phyloP scores from a whole-genome alignment of 1,284 basidiomycete species.

The Meira miltonrushii region DNA sequence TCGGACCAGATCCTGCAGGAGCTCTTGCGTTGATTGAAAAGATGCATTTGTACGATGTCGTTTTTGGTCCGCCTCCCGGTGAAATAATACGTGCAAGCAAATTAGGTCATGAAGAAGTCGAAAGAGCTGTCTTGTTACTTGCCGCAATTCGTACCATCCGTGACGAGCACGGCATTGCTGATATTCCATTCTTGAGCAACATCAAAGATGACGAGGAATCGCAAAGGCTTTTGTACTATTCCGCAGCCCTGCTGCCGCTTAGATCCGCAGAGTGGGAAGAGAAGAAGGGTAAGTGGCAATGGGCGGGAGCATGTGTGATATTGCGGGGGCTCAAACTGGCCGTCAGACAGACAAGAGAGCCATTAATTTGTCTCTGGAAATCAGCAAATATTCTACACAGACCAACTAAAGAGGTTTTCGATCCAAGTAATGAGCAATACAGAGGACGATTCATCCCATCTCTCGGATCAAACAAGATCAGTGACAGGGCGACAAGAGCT shows the following conservation, averaged over 20 bases:
- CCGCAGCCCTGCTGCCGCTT: conserved; percentile 28
- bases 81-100: not conserved
- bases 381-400: conserved; percentile 11
- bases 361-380: conserved; percentile 21
- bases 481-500: not conserved
- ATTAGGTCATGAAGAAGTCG: too few species aligned
- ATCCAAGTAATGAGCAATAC: not conserved
- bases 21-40: conserved; percentile 36
- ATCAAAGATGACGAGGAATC: conserved; percentile 19
- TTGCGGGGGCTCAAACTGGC: conserved; percentile 46
- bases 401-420: conserved; percentile 8
- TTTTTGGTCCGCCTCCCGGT: conserved; percentile 27
- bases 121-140: too few species aligned
- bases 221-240: conserved; percentile 31
- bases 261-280: conserved; percentile 25
- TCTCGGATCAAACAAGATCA: not conserved
- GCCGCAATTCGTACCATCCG: too few species aligned
- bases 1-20: conserved; percentile 36
- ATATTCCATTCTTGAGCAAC: conserved; percentile 11
- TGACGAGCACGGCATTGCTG: conserved; percentile 5
- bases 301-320: conserved; percentile 39
- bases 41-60: conserved; percentile 35
- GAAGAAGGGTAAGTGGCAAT: conserved; percentile 35
- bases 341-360: conserved; percentile 37
- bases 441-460: not conserved